A percentile compares a stretch with the other conserved stretches of the same genome.
Conservation (phyloP, 2,329 filamentous ascomycete genomes). For the Colletotrichum lentis region DNA sequence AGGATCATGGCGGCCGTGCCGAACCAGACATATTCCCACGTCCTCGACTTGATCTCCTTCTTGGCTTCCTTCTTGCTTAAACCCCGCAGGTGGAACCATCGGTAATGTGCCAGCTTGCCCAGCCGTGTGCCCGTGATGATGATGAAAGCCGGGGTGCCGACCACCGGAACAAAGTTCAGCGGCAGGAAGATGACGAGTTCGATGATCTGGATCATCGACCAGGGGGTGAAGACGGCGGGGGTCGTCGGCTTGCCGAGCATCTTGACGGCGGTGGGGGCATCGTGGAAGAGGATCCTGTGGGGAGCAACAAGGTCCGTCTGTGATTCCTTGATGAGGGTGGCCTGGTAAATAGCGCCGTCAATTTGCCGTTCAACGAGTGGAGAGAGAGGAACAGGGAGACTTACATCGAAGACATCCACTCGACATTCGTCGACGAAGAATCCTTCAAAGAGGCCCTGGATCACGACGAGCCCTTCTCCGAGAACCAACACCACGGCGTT, state of each 20-base stretch:
- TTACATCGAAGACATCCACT: constrained; percentile 84
- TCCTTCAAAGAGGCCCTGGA: constrained; percentile 75
- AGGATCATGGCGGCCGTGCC: constrained; percentile 84
- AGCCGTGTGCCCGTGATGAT: constrained; percentile 86
- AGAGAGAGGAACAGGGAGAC: constrained; percentile 43
- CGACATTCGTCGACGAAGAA: constrained; percentile 82
- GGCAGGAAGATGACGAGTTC: constrained; percentile 83
- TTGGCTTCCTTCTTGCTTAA: constrained; percentile 78
- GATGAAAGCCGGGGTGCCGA: constrained; percentile 86
- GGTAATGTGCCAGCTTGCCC: constrained; percentile 88
- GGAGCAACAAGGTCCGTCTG: constrained; percentile 73
- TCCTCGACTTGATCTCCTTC: constrained; percentile 69
- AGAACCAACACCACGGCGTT: constrained; percentile 88
- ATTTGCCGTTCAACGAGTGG: not conserved
- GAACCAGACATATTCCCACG: constrained; percentile 93
- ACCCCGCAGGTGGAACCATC: constrained; percentile 84
- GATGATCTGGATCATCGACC: constrained; percentile 87
- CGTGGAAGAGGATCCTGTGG: constrained; percentile 70
- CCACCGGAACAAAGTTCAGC: constrained; percentile 85
- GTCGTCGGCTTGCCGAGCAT: constrained; percentile 83
- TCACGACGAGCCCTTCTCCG: constrained; percentile 79
- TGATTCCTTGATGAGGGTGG: constrained; percentile 78
- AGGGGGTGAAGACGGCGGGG: constrained; percentile 82
- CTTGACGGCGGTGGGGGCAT: constrained; percentile 76
- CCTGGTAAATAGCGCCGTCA: constrained; percentile 50